Base-by-base conservation (phyloP, 2,329 filamentous ascomycete genomes). In the Xenosphaeropsis pyriputrescens region DNA sequence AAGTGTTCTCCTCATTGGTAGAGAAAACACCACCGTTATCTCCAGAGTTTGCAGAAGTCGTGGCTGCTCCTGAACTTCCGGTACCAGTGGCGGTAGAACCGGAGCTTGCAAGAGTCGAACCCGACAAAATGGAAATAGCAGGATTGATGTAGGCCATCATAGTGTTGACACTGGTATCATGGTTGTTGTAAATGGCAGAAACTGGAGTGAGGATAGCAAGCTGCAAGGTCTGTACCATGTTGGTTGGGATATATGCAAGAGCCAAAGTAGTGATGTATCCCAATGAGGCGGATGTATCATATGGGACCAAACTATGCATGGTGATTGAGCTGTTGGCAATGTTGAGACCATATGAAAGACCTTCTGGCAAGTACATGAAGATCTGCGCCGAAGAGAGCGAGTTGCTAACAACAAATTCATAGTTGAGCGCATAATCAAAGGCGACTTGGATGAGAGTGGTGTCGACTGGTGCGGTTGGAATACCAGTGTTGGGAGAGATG, bases 221-320 rank as follows among this genome's bases (percentile, higher is more conserved):
- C 39, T 71, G 63, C 18, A 96, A 67, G 18, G 70, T 66, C 39
- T 75, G 70, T 30, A 93, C 71, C 50, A 84, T 64, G 35, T 72
- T 72, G 6, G 64, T 67, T 1, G 86, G 86, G 50, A 93, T 84
- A 56, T 79, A 85, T 41, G 79, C 75, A 47, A 85, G 65, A 13
- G 79, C 83, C 43, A 85, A 58, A 1, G 88, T 93, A 0, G 85
- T 93, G 45, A 93, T 77, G 60, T 82, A 96, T 32, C 79, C 79
- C 38, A 81, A 67, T 39, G 67, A 67, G 26, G 61, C 53, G 32
- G 69, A 71, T 0, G 84, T 91, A 55, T 93, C 79, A 47, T 81
- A 77, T 2, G 86, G 85, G 48, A 79, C 67, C 36, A 96, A 72
- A 45, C 73, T 75, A 44, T 73, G 68, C 63, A 93, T 80, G 32